Evolutionary conservation across 1,139 yeast genomes (phyloP).

Genomic region (Yamadazyma aaseri): DNA sequence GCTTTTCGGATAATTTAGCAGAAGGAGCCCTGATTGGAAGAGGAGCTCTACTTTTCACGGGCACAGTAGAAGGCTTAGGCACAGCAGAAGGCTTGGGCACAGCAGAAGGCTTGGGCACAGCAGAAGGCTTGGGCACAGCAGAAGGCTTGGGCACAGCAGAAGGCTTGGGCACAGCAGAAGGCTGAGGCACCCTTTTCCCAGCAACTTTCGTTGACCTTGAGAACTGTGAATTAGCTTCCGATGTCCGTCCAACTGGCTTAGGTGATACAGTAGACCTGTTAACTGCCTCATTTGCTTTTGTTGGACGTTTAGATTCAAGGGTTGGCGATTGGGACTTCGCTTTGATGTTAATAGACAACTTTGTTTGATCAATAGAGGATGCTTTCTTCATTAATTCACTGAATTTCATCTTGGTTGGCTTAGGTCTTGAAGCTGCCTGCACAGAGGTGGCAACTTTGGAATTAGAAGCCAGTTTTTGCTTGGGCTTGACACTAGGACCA

Average conservation of each 20-base stretch:
- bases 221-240: neutral
- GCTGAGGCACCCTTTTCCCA: neutral
- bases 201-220: neutral
- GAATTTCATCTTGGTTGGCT: conserved; percentile 54
- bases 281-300: too few species aligned
- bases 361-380: conserved; percentile 48
- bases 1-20: conserved; percentile 24
- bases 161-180: too few species aligned
- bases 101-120: neutral
- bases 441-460: conserved; percentile 9
- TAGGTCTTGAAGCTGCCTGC: conserved; percentile 9
- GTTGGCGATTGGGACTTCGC: conserved; percentile 35
- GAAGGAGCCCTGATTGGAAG: conserved; percentile 25
- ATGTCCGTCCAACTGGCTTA: neutral
- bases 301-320: conserved; percentile 2
- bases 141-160: neutral
- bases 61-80: neutral
- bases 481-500: conserved; percentile 7
- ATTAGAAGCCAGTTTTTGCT: conserved; percentile 1
- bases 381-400: conserved; percentile 73
- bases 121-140: neutral
- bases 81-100: neutral
- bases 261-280: too few species aligned
- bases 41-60: conserved; percentile 17
- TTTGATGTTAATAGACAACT: conserved; percentile 36